Conservation (phyloP, 805 yeast genomes). For the Diddensiella transvaalensis region DNA sequence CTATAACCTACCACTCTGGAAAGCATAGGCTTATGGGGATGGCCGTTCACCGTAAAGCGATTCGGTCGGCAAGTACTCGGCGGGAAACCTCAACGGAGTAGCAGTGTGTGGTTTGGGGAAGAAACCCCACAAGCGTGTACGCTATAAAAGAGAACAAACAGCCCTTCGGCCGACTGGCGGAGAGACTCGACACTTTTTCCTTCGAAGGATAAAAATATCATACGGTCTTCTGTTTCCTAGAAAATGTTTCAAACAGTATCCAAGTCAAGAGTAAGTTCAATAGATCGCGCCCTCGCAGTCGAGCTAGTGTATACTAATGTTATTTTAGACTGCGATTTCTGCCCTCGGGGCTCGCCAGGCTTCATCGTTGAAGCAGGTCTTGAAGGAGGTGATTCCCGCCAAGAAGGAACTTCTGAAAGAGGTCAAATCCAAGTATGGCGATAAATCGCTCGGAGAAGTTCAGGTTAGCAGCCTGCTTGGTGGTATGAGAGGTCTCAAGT, state of each 20-base stretch:
- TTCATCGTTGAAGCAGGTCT: slow-evolving; percentile 32
- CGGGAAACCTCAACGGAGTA: no score
- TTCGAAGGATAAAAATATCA: no score
- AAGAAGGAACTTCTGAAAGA: slow-evolving; percentile 39
- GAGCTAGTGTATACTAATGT: no score
- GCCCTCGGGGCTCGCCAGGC: neutral
- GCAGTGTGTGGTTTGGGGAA: no score
- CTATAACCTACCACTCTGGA: no score
- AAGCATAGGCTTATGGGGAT: no score
- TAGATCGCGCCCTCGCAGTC: no score
- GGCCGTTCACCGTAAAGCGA: no score
- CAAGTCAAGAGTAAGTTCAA: neutral
- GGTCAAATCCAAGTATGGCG: slow-evolving; percentile 38
- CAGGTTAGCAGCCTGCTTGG: slow-evolving; percentile 50
- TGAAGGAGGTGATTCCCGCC: slow-evolving; percentile 42
- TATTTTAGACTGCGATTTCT: no score
- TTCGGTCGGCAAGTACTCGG: neutral
- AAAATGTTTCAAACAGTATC: slow-evolving; percentile 1
- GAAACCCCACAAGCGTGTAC: no score
- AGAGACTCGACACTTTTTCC: no score
- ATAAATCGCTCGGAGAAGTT: slow-evolving; percentile 42
- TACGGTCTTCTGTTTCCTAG: no score
- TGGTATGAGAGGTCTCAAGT: slow-evolving; percentile 77
- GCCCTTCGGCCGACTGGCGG: neutral
- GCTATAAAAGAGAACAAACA: neutral